A percentile compares a stretch with the other conserved stretches of the same genome.
phyloP scores from a whole-genome alignment of 2,329 filamentous ascomycete genomes.

The Phaeoacremonium minimum region DNA sequence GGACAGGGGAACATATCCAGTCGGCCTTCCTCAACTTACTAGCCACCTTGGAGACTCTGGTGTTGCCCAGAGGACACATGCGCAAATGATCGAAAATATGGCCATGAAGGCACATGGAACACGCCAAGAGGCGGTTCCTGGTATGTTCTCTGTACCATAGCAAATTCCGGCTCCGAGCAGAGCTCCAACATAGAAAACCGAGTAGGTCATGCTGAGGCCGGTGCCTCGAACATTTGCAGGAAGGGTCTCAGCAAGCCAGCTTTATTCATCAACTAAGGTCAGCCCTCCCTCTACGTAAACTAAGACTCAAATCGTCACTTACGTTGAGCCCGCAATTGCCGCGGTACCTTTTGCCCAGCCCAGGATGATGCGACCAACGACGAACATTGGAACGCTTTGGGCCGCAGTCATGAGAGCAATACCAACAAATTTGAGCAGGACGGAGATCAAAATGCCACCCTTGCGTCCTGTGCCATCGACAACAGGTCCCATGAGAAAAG shows the following conservation, averaged over 20 bases:
- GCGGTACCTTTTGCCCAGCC: slow-evolving; percentile 38
- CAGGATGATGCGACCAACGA: slow-evolving; percentile 38
- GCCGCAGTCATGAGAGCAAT: slow-evolving; percentile 40
- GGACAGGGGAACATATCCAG: too few relatives aligned
- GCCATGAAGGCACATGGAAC: slow-evolving; percentile 33
- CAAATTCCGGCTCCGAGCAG: slow-evolving; percentile 41
- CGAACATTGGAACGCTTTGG: slow-evolving; percentile 47
- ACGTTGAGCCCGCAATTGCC: slow-evolving; percentile 38
- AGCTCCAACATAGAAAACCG: slow-evolving; percentile 23
- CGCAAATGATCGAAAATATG: slow-evolving; percentile 18
- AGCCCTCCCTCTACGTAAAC: too few relatives aligned
- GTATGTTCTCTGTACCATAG: slow-evolving; percentile 34
- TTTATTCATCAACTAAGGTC: too few relatives aligned
- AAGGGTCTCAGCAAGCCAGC: slow-evolving; percentile 44
- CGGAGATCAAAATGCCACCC: slow-evolving; percentile 33
- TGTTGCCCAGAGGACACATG: slow-evolving; percentile 30
- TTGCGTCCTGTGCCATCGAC: slow-evolving; percentile 37
- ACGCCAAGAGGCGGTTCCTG: slow-evolving; percentile 33
- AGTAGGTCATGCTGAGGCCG: slow-evolving; percentile 29
- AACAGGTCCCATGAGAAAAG: slow-evolving; percentile 34
- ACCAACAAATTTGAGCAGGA: slow-evolving; percentile 35
- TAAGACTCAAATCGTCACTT: too few relatives aligned
- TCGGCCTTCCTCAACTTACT: too few relatives aligned
- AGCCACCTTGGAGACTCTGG: slow-evolving; percentile 46
- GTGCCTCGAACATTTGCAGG: slow-evolving; percentile 36